phyloP scores from a whole-genome alignment of 2,329 filamentous ascomycete species.

The Blastomyces emzantsi region DNA sequence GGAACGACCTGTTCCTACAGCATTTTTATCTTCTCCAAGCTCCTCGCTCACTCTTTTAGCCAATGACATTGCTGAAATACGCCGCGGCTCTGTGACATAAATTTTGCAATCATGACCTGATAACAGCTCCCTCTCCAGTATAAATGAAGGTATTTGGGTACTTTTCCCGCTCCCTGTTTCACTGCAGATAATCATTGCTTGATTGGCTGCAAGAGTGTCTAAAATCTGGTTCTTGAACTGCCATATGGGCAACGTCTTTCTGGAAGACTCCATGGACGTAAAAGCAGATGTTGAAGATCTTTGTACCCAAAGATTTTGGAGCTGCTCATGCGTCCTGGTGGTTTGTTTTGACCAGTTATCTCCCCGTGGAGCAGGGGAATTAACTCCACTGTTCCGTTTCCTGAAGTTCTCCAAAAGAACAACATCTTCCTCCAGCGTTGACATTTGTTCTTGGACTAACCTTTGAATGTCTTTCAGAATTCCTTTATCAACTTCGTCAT shows the following conservation, averaged over 20 bases:
- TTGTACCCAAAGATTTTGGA: slow-evolving; percentile 44
- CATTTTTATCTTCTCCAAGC: slow-evolving; percentile 71
- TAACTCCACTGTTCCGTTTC: slow-evolving; percentile 34
- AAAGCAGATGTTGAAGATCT: slow-evolving; percentile 50
- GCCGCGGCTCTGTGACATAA: slow-evolving; percentile 88
- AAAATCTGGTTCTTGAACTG: slow-evolving; percentile 71
- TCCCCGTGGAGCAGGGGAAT: not conserved
- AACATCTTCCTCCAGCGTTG: slow-evolving; percentile 57
- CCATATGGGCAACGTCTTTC: slow-evolving; percentile 84
- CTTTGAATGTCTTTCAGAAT: slow-evolving; percentile 55
- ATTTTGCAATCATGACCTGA: slow-evolving; percentile 78
- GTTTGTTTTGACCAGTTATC: slow-evolving; percentile 17
- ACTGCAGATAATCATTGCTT: slow-evolving; percentile 87
- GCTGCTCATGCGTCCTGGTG: slow-evolving; percentile 28
- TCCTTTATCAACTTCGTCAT: slow-evolving; percentile 61
- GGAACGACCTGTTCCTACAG: slow-evolving; percentile 73
- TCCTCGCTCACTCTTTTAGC: slow-evolving; percentile 92
- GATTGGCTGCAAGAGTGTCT: slow-evolving; percentile 64
- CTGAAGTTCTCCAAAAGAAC: slow-evolving; percentile 69
- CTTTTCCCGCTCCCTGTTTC: slow-evolving; percentile 97
- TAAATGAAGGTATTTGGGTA: slow-evolving; percentile 90
- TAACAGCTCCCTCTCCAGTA: slow-evolving; percentile 79
- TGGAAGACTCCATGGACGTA: slow-evolving; percentile 67
- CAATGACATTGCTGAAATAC: slow-evolving; percentile 92
- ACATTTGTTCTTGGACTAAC: slow-evolving; percentile 30